Evolutionary conservation across 305 asterid genomes (phyloP).

Genomic region (Fraxinus albicans): DNA sequence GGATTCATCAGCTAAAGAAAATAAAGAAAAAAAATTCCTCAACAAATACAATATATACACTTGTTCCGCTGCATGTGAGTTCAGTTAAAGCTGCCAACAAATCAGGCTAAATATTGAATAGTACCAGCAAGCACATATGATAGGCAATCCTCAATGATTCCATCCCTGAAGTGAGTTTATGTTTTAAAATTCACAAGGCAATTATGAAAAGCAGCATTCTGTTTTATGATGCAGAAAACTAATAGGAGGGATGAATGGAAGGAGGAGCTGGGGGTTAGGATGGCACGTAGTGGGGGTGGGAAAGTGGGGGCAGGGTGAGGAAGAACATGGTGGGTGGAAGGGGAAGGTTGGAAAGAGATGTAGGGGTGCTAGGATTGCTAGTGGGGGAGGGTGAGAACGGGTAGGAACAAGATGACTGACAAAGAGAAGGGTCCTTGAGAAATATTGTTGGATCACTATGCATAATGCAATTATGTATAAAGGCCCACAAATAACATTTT

Average conservation of each 20-base stretch:
- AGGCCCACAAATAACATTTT: not conserved
- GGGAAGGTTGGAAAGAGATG: not conserved
- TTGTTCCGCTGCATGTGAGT: not conserved
- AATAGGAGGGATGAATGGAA: not conserved
- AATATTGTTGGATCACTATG: not conserved
- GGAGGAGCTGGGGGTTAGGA: not conserved
- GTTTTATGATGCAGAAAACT: not conserved
- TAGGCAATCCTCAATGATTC: not conserved
- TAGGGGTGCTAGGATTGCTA: not conserved
- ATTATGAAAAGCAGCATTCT: not conserved
- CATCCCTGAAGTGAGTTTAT: not conserved
- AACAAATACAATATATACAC: not conserved
- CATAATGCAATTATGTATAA: not conserved
- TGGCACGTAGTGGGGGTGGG: not conserved
- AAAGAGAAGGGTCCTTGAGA: not conserved
- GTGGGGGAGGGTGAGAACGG: not conserved
- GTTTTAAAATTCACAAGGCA: not conserved
- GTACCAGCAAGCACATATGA: not conserved
- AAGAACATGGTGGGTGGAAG: not conserved
- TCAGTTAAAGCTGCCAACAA: not conserved
- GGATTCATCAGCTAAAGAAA: not conserved
- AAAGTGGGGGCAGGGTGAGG: not conserved
- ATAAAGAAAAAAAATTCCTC: too few species aligned
- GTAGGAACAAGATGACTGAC: not conserved
- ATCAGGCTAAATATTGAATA: not conserved